A percentile compares a stretch with the other conserved stretches of the same genome.
These are phyloP conservation scores for Strobilomyces echinocephalus DNA, from an alignment of 768 basidiomycete species.

Conservation along the genomic window DNA sequence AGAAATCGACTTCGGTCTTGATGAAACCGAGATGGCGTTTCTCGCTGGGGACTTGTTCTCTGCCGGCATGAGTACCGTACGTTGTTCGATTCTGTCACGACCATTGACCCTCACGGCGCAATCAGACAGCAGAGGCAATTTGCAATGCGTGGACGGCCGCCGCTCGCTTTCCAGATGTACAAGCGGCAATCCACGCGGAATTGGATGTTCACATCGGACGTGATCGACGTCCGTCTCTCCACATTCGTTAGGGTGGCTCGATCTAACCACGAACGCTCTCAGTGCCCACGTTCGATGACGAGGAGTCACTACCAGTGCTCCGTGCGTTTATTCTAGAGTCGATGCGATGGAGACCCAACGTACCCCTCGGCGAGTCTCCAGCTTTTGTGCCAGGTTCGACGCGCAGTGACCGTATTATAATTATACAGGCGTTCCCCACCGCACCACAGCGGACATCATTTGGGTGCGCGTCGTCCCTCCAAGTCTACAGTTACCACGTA, in stretches of 20 bases:
- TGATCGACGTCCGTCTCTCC: slow-evolving; percentile 10
- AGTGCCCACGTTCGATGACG: slow-evolving; percentile 36
- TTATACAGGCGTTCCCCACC: slow-evolving; percentile 12
- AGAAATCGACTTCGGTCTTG: slow-evolving; percentile 44
- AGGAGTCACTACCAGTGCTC: slow-evolving; percentile 26
- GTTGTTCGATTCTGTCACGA: background rate
- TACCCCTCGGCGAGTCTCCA: slow-evolving; percentile 15
- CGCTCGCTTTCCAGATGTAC: too few species aligned
- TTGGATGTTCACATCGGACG: slow-evolving; percentile 45
- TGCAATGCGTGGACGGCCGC: too few species aligned
- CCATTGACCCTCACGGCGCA: too few species aligned
- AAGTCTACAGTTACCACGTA: background rate
- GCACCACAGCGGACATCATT: slow-evolving; percentile 16
- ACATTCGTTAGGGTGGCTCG: background rate
- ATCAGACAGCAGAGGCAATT: too few species aligned
- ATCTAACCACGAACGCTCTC: background rate
- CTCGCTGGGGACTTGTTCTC: slow-evolving; percentile 57
- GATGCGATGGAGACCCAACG: slow-evolving; percentile 33
- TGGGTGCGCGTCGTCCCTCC: slow-evolving; percentile 5
- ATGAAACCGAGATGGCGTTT: slow-evolving; percentile 51
- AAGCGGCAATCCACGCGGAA: too few species aligned
- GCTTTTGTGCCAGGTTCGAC: background rate
- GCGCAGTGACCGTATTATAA: background rate
- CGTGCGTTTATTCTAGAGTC: slow-evolving; percentile 33
- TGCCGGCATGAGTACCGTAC: slow-evolving; percentile 49